Base-by-base conservation (phyloP, 257 asterid genomes). In the Petrea volubilis region DNA sequence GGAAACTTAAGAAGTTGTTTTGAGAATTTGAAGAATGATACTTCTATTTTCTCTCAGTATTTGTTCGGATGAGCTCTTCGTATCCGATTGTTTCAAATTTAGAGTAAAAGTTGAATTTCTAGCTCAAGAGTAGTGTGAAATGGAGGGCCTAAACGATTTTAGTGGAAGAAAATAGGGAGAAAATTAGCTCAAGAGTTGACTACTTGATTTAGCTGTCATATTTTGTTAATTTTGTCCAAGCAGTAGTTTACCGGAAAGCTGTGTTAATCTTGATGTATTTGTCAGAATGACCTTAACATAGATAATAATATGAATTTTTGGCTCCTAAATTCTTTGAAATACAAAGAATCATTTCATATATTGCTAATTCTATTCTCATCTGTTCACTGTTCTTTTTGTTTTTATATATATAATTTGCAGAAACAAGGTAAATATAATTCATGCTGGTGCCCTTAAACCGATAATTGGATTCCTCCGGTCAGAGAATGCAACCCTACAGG, bases 401-500 rank as follows among this genome's bases (percentile, higher is more conserved):
- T 31, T 5, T 0, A 3, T 64, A 23, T 7, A 4, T 20, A 33
- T 74, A 25, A 29, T 64, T 53, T 76, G 76, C 98, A 93, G 98
- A 64, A 93, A 94, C 80, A 94, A 91, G 86, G 84, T 80, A 34
- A 87, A 75, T 70, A 87, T 92, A 71, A 78, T 95, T 7, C 82
- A 82, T 3, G 91, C 98, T 2, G 98, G 99, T 31, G 97, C 96
- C 24, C 68, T 95, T 18, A 82, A 87, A 56, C 97, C 99, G 3
- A 85, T 95, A n/a, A 79, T 88, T 25, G 47, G 74, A 46, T 90
- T 95, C 82, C 99, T 95, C 40, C 87, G 70, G 73, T 88, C 95
- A 0, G 89, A 82, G 38, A 80, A 86, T 65, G 40, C 65, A 67
- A 62, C 83, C 57, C 77, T 95, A 70, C 95, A 88, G 53, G 98